Evolutionary conservation across 768 basidiomycete genomes (phyloP).

Genomic region (Exidia glandulosa): DNA sequence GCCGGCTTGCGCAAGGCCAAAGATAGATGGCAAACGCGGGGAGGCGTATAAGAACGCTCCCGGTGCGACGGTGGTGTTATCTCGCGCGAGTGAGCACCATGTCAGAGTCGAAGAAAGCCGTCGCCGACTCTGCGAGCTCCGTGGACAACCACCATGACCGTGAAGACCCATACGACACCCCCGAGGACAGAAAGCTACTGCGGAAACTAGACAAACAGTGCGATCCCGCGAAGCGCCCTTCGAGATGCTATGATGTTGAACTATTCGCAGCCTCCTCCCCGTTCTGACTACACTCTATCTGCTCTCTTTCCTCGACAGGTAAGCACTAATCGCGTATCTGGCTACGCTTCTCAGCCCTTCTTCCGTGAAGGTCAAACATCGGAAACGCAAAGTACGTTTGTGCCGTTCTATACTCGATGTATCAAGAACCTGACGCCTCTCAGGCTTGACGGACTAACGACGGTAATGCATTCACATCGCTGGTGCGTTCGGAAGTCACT

Average conservation of each 20-base stretch:
- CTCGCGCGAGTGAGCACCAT: no score
- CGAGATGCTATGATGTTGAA: not conserved
- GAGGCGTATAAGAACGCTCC: not conserved
- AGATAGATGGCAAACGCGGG: not conserved
- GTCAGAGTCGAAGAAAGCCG: not conserved
- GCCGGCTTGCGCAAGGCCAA: not conserved
- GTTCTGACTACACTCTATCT: conserved; percentile 30
- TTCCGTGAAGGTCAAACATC: conserved; percentile 21
- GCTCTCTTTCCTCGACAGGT: conserved; percentile 32
- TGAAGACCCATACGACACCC: conserved; percentile 3
- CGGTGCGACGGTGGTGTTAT: not conserved
- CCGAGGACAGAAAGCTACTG: conserved; percentile 16
- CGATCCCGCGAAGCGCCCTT: not conserved
- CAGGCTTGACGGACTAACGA: conserved; percentile 43
- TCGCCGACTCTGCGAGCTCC: not conserved
- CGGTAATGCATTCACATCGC: conserved; percentile 17
- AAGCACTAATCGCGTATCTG: not conserved
- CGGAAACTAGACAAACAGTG: conserved; percentile 23
- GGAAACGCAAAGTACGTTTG: conserved; percentile 26
- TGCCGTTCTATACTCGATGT: not conserved
- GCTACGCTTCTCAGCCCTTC: not conserved
- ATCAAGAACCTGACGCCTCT: not conserved
- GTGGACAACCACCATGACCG: not conserved
- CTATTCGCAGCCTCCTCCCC: conserved; percentile 21
- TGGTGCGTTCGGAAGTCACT: not conserved